phyloP scores from a whole-genome alignment of 495 filamentous ascomycete genomes.

The Pseudevernia furfuracea region DNA sequence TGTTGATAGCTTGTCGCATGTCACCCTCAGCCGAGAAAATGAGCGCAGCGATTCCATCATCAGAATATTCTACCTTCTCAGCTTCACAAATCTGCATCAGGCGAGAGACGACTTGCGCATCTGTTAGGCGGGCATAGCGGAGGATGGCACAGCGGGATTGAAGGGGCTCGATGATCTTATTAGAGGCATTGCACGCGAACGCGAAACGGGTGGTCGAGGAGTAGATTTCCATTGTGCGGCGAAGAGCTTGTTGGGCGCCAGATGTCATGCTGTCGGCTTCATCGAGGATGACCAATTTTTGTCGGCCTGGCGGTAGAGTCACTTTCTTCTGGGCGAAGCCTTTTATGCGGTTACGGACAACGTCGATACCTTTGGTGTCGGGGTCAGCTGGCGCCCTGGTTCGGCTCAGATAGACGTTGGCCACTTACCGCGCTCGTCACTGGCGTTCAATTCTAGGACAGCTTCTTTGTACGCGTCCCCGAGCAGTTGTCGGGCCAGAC shows the following conservation, averaged over 20 bases:
- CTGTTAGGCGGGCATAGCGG: constrained; percentile 84
- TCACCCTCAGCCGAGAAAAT: constrained; percentile 97
- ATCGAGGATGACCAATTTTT: constrained; percentile 96
- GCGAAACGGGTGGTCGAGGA: constrained; percentile 93
- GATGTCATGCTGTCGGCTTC: constrained; percentile 97
- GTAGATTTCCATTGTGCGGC: constrained; percentile 99
- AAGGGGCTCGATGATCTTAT: constrained; percentile 98
- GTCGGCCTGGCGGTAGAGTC: constrained; percentile 79
- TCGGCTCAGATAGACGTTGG: neutral
- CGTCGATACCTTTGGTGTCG: constrained; percentile 66
- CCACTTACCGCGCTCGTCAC: constrained; percentile 74
- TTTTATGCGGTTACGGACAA: constrained; percentile 97
- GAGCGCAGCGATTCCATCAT: constrained; percentile 89
- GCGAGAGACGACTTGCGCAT: constrained; percentile 83
- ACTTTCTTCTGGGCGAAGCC: constrained; percentile 99
- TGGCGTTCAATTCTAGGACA: constrained; percentile 91
- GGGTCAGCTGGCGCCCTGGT: neutral
- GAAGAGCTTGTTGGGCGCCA: constrained; percentile 90
- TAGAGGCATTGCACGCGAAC: constrained; percentile 96
- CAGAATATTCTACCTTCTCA: constrained; percentile 72
- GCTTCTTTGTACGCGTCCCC: constrained; percentile 97
- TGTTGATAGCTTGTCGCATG: constrained; percentile 99
- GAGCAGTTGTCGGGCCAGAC: constrained; percentile 84
- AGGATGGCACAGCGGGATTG: constrained; percentile 96
- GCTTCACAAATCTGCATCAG: constrained; percentile 86